Percentiles rank a stretch among this genome's conserved stretches.
Evolutionary conservation across 257 asterid species (phyloP).

Genomic region (Fraxinus quadrangulata): DNA sequence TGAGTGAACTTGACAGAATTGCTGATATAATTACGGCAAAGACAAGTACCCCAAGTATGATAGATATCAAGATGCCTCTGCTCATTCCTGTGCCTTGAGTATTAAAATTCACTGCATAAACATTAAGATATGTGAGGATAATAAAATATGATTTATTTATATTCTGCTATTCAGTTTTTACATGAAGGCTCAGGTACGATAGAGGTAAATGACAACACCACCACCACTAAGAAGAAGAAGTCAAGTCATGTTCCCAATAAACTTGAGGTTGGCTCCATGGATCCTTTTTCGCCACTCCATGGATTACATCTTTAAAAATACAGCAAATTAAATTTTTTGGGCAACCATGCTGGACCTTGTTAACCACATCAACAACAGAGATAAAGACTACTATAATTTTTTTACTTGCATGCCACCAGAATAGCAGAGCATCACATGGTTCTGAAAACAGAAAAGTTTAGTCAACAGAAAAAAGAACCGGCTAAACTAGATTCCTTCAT

Average conservation of each 20-base stretch:
- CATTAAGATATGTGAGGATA: not conserved
- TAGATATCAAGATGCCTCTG: conserved; percentile 31
- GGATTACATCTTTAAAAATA: not conserved
- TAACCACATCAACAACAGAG: not conserved
- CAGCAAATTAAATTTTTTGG: not conserved
- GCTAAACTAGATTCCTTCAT: not conserved
- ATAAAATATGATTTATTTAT: not conserved
- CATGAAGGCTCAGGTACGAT: not conserved
- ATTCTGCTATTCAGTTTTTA: not conserved
- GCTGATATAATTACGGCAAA: conserved; percentile 32
- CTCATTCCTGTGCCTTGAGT: conserved; percentile 24
- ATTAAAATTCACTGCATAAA: conserved; percentile 37
- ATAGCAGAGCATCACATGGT: not conserved
- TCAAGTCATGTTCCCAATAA: not conserved
- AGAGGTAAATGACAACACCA: not conserved
- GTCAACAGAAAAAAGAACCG: not conserved
- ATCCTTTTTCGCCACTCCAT: not conserved
- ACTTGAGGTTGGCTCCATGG: not conserved
- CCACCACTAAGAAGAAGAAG: not conserved
- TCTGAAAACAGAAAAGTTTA: not conserved
- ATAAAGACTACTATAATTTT: not conserved
- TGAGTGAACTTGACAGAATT: conserved; percentile 29
- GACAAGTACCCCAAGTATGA: conserved; percentile 32
- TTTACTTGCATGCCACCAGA: not conserved
- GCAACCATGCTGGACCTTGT: not conserved